phyloP scores from a whole-genome alignment of 2,329 filamentous ascomycete genomes.

The Fusarium sp. region DNA sequence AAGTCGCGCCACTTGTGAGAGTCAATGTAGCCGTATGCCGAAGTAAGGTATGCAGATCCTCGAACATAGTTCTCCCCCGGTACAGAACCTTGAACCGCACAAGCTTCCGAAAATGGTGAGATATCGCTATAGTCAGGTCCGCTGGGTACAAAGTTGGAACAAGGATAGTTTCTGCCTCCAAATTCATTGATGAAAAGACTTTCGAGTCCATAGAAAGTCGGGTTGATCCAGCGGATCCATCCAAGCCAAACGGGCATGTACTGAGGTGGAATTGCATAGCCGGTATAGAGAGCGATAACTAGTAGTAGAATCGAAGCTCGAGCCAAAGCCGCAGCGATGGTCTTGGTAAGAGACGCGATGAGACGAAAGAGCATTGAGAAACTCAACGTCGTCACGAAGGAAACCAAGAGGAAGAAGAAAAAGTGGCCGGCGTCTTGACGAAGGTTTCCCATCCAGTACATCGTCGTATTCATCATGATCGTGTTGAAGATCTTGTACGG shows the following conservation, averaged over 20 bases:
- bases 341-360: constrained; percentile 45
- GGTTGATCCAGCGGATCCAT: constrained; percentile 74
- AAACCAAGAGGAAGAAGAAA: constrained; percentile 62
- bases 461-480: constrained; percentile 55
- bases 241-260: constrained; percentile 64
- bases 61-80: constrained; percentile 32
- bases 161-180: constrained; percentile 59
- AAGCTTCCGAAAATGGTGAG: constrained; percentile 11
- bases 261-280: constrained; percentile 57
- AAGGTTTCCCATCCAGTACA: constrained; percentile 77
- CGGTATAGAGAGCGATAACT: constrained; percentile 61
- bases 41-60: constrained; percentile 26
- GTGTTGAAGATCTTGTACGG: constrained; percentile 44
- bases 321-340: constrained; percentile 42
- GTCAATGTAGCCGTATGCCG: constrained; percentile 27
- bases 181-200: constrained; percentile 74
- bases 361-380: constrained; percentile 73
- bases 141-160: constrained; percentile 53
- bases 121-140: constrained; percentile 36
- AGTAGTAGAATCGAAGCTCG: constrained; percentile 43
- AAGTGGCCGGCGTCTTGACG: constrained; percentile 65
- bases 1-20: constrained; percentile 41
- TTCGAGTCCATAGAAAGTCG: constrained; percentile 73
- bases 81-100: constrained; percentile 19
- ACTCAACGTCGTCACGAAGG: constrained; percentile 66